Evolutionary conservation across 768 basidiomycete genomes (phyloP), one percentile per base, ranked within the genome.

Genomic region (Galerina sulciceps): DNA sequence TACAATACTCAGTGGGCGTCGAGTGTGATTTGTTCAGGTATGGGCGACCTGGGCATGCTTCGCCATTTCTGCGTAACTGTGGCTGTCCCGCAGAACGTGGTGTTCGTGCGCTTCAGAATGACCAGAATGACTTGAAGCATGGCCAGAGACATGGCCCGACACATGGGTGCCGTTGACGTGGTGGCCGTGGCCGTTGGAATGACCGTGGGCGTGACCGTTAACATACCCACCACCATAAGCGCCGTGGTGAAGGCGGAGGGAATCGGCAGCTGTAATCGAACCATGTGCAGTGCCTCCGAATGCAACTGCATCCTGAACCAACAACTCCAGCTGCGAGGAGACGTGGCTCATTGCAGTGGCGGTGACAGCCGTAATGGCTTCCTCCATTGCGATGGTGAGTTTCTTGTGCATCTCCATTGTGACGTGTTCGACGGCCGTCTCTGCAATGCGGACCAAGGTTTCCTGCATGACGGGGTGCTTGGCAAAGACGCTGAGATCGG

Each of bases 341-440:
- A 63, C 55, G 47, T 63, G 58, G 38, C 44, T 44, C 62, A 63
- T 63, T 31, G 62, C 62, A 46, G 58, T 57, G 22, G 50, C 55
- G 9, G 62, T 63, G 23, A 63, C 49, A 15, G 46, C 55, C 6
- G 41, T 18, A 8, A 63, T 63, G 4, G 58, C 58, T 17, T 38
- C 15, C 58, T 63, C 58, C 62, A 63, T 63, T 1, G 62, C 62
- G 17, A 57, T 54, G 23, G 62, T 57, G 40, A 63, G 50, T 51
- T 53, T 35, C 58, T 45, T 40, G 55, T 63, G 62, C 62, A 63
- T 63, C 17, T 43, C 46, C n/a, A 17, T 48, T 15, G 62, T 63
- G 38, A 63, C 62, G 42, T 63, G 62, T 41, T 63, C 62, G 41
- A 63, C 62, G 35, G 62, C 60, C 51, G 58, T 63, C 58, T 63